A percentile compares a stretch with the other conserved stretches of the same genome.
Conservation (phyloP, 805 yeast genomes). For the Jamesozyma gamospora region DNA sequence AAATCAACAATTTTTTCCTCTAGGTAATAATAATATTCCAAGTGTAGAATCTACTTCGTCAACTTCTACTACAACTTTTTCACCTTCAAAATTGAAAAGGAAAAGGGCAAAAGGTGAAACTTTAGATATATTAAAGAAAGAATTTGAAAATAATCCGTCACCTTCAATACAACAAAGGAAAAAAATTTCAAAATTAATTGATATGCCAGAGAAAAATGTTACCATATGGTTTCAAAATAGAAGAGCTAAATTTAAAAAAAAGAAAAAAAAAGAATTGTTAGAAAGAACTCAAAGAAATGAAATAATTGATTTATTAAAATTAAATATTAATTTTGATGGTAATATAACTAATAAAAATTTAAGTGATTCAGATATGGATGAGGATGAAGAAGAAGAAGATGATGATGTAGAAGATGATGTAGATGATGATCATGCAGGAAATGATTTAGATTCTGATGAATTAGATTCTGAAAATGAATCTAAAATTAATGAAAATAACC, state of each 20-base stretch:
- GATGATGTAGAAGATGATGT: background rate
- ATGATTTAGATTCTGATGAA: conserved; percentile 1
- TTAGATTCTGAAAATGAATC: conserved; percentile 1
- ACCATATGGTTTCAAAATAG: conserved; percentile 90
- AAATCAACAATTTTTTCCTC: no score
- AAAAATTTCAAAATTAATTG: conserved; percentile 58
- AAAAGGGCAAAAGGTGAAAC: conserved; percentile 77
- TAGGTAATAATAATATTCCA: background rate
- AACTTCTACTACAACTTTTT: background rate
- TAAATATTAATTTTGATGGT: background rate
- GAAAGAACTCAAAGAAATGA: conserved; percentile 1
- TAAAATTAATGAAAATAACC: background rate
- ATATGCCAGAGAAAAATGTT: conserved; percentile 80
- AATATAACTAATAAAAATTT: background rate
- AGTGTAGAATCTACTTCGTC: background rate
- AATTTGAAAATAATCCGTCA: conserved; percentile 62
- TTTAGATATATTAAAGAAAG: conserved; percentile 53
- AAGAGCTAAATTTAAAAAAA: conserved; percentile 65
- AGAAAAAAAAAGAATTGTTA: background rate
- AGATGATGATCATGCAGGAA: background rate
- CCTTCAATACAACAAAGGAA: conserved; percentile 67
- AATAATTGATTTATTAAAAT: background rate
- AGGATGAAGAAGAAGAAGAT: conserved; percentile 2
- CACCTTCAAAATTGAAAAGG: conserved; percentile 34
- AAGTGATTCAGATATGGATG: background rate